phyloP scores from a whole-genome alignment of 768 basidiomycete species.

The Mycena rosella region DNA sequence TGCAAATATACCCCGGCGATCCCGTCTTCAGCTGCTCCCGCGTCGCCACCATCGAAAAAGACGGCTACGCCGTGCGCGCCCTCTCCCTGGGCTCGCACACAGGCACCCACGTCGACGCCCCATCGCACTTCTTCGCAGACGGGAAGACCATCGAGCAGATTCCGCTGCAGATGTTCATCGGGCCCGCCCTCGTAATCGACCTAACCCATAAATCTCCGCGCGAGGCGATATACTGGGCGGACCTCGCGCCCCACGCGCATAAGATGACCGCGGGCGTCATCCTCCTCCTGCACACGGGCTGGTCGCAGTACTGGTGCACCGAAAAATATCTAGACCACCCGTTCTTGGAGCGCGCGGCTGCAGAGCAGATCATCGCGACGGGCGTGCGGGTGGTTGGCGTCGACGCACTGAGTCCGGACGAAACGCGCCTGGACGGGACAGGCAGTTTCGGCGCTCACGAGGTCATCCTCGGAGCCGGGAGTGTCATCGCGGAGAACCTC shows the following conservation, averaged over 20 bases:
- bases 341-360: conserved; percentile 68
- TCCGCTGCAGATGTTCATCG: conserved; percentile 64
- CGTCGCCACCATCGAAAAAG: conserved; percentile 53
- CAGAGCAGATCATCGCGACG: conserved; percentile 57
- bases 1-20: conserved; percentile 70
- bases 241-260: conserved; percentile 53
- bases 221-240: conserved; percentile 68
- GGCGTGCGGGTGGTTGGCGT: conserved; percentile 73
- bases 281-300: conserved; percentile 75
- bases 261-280: conserved; percentile 56
- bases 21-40: conserved; percentile 58
- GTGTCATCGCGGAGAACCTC: conserved; percentile 80
- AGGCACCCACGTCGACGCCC: conserved; percentile 86
- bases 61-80: conserved; percentile 65
- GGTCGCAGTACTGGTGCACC: conserved; percentile 69
- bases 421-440: conserved; percentile 57
- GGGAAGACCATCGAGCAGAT: conserved; percentile 72
- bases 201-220: conserved; percentile 58
- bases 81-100: conserved; percentile 77
- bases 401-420: conserved; percentile 78
- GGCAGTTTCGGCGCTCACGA: conserved; percentile 67
- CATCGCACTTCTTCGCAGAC: conserved; percentile 74
- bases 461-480: conserved; percentile 68
- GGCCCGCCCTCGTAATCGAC: conserved; percentile 69
- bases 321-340: conserved; percentile 72